These are phyloP conservation scores for Mycena indigotica DNA, from an alignment of 768 basidiomycete genomes.

Conservation along the genomic window DNA sequence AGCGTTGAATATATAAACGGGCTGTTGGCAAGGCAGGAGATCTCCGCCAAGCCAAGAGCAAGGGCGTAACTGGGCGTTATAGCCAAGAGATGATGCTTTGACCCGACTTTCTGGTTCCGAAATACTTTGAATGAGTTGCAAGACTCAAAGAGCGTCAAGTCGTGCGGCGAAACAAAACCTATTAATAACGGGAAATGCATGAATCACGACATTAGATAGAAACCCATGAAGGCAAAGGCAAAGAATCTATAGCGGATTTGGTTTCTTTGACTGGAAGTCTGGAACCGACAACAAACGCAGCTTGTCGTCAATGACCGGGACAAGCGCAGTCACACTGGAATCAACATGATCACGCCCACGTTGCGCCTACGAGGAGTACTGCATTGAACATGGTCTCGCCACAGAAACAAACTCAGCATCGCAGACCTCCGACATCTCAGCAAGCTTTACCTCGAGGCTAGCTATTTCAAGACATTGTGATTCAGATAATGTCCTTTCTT, in stretches of 20 bases:
- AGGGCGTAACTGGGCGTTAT: too few species aligned
- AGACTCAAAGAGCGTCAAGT: not conserved
- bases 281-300: not conserved
- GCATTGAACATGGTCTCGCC: too few species aligned
- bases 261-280: not conserved
- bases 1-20: not conserved
- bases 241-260: not conserved
- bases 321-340: not conserved
- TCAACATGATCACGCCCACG: not conserved
- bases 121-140: not conserved
- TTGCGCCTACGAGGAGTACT: too few species aligned
- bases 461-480: not conserved
- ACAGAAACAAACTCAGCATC: too few species aligned
- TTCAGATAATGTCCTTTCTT: not conserved
- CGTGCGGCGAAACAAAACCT: not conserved
- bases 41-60: not conserved
- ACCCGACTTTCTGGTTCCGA: too few species aligned
- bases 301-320: not conserved
- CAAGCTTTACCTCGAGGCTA: not conserved
- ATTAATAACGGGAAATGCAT: not conserved
- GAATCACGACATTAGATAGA: not conserved
- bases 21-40: not conserved
- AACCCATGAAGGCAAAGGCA: too few species aligned
- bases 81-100: too few species aligned
- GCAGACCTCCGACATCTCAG: not conserved